These are phyloP conservation scores for Aspergillus fischeri DNA, from an alignment of 2,329 filamentous ascomycete species.

Conservation along the genomic window DNA sequence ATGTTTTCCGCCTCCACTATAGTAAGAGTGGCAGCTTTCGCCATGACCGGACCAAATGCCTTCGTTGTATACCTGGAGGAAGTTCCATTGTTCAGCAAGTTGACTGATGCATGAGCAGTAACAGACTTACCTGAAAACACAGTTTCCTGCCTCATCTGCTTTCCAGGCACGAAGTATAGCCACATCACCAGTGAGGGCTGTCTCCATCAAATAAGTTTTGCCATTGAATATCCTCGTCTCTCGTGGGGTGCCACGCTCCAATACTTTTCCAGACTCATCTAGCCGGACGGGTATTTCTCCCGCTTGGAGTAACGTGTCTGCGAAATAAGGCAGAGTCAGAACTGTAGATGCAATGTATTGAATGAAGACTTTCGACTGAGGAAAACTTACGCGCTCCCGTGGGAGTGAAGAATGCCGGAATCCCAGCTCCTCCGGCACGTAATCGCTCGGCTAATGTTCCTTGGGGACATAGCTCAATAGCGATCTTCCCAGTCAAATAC, in stretches of 20 bases:
- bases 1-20: slow-evolving; percentile 86
- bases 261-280: slow-evolving; percentile 78
- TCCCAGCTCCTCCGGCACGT: slow-evolving; percentile 68
- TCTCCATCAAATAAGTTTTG: slow-evolving; percentile 72
- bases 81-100: slow-evolving; percentile 1
- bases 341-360: neutral
- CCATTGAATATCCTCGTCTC: slow-evolving; percentile 72
- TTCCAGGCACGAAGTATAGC: slow-evolving; percentile 74
- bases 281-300: slow-evolving; percentile 62
- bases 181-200: slow-evolving; percentile 69
- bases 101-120: slow-evolving; percentile 25
- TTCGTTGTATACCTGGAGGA: slow-evolving; percentile 61
- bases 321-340: neutral
- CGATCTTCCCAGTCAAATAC: slow-evolving; percentile 70
- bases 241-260: slow-evolving; percentile 61
- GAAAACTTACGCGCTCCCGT: slow-evolving; percentile 59
- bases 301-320: slow-evolving; percentile 37
- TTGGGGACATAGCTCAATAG: slow-evolving; percentile 72
- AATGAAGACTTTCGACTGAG: neutral
- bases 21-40: slow-evolving; percentile 70
- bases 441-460: slow-evolving; percentile 53
- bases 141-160: slow-evolving; percentile 72
- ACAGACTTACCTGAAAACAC: slow-evolving; percentile 61
- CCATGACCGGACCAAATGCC: slow-evolving; percentile 72
- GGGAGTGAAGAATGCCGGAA: slow-evolving; percentile 76